These are phyloP conservation scores for Blastobotrys parvus DNA, from an alignment of 805 yeast genomes.

Conservation along the genomic window DNA sequence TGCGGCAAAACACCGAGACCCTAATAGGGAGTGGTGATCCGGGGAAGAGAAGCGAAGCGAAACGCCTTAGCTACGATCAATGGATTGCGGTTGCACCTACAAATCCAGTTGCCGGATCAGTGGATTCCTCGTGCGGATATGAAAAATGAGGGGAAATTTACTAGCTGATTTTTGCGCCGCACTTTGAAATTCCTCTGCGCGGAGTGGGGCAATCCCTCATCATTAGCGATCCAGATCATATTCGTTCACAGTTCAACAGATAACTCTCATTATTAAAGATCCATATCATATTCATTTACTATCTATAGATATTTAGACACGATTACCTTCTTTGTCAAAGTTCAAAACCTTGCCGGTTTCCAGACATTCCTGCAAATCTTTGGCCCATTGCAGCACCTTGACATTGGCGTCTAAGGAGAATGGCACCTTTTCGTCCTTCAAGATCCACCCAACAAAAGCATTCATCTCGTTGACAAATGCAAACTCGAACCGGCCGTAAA, in stretches of 20 bases:
- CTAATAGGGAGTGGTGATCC: background rate
- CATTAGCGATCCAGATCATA: no score
- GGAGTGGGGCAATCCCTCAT: no score
- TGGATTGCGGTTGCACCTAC: no score
- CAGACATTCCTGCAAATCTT: slow-evolving; percentile 6
- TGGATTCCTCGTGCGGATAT: no score
- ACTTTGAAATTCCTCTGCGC: no score
- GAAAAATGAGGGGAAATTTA: no score
- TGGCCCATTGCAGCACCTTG: slow-evolving; percentile 9
- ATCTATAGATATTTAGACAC: background rate
- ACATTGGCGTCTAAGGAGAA: slow-evolving; percentile 9
- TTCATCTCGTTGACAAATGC: slow-evolving; percentile 16
- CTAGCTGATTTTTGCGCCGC: no score
- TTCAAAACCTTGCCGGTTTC: slow-evolving; percentile 7
- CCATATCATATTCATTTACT: background rate
- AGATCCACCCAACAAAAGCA: slow-evolving; percentile 9
- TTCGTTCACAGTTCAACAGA: no score
- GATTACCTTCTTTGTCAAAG: slow-evolving; percentile 9
- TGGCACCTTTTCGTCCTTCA: slow-evolving; percentile 15
- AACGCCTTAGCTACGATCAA: no score
- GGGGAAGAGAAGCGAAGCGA: no score
- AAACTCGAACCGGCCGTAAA: slow-evolving; percentile 14
- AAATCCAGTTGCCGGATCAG: no score
- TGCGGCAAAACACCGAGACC: background rate
- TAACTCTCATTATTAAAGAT: no score